These are phyloP conservation scores for Leishmania major DNA, from an alignment of 208 protist genomes.

Conservation along the genomic window DNA sequence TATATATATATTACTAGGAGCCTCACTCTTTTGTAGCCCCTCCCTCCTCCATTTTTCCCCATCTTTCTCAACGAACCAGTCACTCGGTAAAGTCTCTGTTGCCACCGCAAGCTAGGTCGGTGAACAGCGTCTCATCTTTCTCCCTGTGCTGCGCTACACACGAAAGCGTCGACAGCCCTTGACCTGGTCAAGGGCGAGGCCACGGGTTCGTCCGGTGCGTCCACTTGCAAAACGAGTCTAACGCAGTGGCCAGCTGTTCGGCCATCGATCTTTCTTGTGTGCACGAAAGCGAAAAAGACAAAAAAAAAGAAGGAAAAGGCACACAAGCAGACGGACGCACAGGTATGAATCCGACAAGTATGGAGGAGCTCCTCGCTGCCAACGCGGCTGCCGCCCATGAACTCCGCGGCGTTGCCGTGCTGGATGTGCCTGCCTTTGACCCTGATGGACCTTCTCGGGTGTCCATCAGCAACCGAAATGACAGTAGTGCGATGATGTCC, in stretches of 20 bases:
- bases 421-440: constrained; percentile 18
- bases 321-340: neutral
- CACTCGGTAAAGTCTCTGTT: neutral
- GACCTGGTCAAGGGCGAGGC: neutral
- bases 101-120: too few relatives aligned
- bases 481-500: neutral
- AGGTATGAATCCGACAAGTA: constrained; percentile 1
- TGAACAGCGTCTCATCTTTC: neutral
- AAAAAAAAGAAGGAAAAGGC: neutral
- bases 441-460: constrained; percentile 1
- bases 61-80: too few relatives aligned
- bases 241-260: neutral
- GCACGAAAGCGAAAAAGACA: neutral
- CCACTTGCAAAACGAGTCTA: neutral
- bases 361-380: constrained; percentile 32
- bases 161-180: neutral
- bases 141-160: neutral
- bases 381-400: constrained; percentile 45
- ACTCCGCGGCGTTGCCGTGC: constrained; percentile 42
- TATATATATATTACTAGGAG: neutral
- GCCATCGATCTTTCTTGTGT: neutral
- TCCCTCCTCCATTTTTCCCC: neutral
- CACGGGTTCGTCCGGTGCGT: neutral
- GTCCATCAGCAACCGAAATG: neutral
- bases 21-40: neutral